Evolutionary conservation across 2,329 filamentous ascomycete genomes (phyloP).

Genomic region (Elsinoe fawcettii): DNA sequence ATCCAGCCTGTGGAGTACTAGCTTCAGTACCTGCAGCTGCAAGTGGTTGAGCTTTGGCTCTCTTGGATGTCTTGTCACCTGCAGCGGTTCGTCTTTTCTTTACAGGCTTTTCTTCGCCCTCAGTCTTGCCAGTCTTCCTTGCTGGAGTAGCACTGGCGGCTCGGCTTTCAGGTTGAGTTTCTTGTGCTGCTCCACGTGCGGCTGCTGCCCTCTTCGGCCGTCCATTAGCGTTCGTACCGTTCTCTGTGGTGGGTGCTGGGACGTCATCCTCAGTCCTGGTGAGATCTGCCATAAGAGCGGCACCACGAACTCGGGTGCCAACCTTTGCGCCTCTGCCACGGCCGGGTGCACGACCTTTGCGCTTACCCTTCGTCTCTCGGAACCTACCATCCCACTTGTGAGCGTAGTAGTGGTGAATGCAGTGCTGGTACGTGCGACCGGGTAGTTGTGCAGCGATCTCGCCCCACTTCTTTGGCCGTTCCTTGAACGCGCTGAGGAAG

Average conservation of each 20-base stretch:
- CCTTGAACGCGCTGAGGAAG: constrained; percentile 68
- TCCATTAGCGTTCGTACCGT: constrained; percentile 39
- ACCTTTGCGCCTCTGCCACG: constrained; percentile 45
- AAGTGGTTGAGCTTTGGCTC: constrained; percentile 25
- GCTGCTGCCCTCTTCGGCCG: constrained; percentile 50
- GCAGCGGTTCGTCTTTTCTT: constrained; percentile 24
- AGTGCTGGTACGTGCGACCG: constrained; percentile 65
- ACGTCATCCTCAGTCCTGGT: constrained; percentile 38
- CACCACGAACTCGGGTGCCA: constrained; percentile 39
- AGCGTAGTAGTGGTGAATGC: constrained; percentile 80
- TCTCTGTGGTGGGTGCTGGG: constrained; percentile 31
- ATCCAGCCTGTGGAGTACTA: constrained; percentile 19
- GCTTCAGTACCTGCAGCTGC: constrained; percentile 26
- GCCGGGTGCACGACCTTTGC: constrained; percentile 28
- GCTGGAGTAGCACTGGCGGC: constrained; percentile 49
- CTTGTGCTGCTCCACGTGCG: constrained; percentile 59
- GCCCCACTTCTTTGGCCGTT: constrained; percentile 75
- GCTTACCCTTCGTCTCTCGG: constrained; percentile 53
- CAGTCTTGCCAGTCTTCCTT: constrained; percentile 28
- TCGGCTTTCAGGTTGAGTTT: constrained; percentile 54
- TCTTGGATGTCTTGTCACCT: constrained; percentile 26
- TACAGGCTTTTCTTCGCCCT: constrained; percentile 26
- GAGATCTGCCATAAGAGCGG: constrained; percentile 56
- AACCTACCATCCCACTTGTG: constrained; percentile 68
- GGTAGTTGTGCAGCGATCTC: constrained; percentile 62